These are phyloP conservation scores for Penicillium sp. DNA, from an alignment of 2,329 filamentous ascomycete species.

Conservation along the genomic window DNA sequence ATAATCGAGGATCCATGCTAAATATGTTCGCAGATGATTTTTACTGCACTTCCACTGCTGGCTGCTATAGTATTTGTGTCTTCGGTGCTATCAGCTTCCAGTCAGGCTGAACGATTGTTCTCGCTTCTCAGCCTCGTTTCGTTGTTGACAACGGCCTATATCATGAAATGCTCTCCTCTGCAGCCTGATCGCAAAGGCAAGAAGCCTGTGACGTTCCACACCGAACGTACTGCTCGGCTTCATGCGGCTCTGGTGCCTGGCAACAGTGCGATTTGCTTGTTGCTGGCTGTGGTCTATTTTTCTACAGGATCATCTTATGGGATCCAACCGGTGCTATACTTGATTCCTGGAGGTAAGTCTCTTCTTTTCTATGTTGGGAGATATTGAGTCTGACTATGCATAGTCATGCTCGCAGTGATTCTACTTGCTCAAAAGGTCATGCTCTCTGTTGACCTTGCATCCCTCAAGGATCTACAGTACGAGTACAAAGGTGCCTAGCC, in stretches of 20 bases:
- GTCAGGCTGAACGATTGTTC: slow-evolving; percentile 25
- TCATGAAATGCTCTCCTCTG: slow-evolving; percentile 35
- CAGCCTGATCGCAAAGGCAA: slow-evolving; percentile 34
- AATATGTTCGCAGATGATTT: slow-evolving; percentile 29
- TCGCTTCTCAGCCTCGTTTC: slow-evolving; percentile 38
- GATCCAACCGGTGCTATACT: slow-evolving; percentile 31
- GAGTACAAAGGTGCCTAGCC: slow-evolving; percentile 43
- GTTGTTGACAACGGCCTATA: slow-evolving; percentile 40
- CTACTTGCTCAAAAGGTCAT: slow-evolving; percentile 37
- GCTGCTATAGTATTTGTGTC: slow-evolving; percentile 35
- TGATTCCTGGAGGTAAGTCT: slow-evolving; percentile 42
- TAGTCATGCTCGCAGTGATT: slow-evolving; percentile 37
- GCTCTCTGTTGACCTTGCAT: slow-evolving; percentile 40
- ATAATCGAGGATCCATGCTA: neutral
- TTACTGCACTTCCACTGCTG: slow-evolving; percentile 40
- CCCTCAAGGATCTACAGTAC: slow-evolving; percentile 43
- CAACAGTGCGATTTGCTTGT: slow-evolving; percentile 32
- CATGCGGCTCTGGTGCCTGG: slow-evolving; percentile 26
- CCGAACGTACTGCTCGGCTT: slow-evolving; percentile 22
- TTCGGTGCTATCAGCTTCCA: slow-evolving; percentile 28
- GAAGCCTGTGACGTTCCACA: slow-evolving; percentile 22
- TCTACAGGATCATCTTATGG: slow-evolving; percentile 19
- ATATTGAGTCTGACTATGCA: slow-evolving; percentile 24
- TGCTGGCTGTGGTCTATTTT: slow-evolving; percentile 33
- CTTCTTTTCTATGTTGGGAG: neutral